phyloP scores from a whole-genome alignment of 1,139 yeast species.

The Taphrina deformans region DNA sequence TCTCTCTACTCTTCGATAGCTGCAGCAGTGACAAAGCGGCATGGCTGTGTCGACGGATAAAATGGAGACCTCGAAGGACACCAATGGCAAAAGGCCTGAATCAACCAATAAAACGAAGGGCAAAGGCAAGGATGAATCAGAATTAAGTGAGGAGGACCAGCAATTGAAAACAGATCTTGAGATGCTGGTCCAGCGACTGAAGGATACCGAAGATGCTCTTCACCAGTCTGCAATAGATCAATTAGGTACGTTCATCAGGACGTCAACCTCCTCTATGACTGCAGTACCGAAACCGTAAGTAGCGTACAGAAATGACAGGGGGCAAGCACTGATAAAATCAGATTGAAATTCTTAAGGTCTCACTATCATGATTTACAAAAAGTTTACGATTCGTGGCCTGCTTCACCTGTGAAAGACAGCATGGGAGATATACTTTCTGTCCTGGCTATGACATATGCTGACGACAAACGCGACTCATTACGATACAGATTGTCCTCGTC shows the following conservation, averaged over 20 bases:
- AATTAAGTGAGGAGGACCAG: conserved; percentile 72
- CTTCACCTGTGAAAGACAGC: conserved; percentile 38
- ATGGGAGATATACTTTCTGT: conserved; percentile 89
- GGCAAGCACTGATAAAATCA: background rate
- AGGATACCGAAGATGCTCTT: conserved; percentile 52
- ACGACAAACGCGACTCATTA: conserved; percentile 75
- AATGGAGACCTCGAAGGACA: background rate
- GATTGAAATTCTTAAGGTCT: conserved; percentile 84
- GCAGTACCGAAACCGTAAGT: conserved; percentile 89
- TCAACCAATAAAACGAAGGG: conserved; percentile 4
- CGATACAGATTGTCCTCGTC: conserved; percentile 71
- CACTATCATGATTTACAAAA: conserved; percentile 68
- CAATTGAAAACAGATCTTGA: conserved; percentile 86
- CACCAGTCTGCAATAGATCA: conserved; percentile 63
- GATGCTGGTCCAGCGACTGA: conserved; percentile 74
- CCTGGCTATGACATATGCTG: conserved; percentile 90
- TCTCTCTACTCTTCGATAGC: too few relatives aligned
- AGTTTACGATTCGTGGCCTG: conserved; percentile 68
- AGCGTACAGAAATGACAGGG: background rate
- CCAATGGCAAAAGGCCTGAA: background rate
- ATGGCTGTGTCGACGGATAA: conserved; percentile 17
- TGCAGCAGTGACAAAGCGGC: background rate
- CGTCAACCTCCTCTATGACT: conserved; percentile 96
- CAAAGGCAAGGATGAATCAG: conserved; percentile 29
- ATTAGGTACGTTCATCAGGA: conserved; percentile 76